Conservation (phyloP, 2,329 filamentous ascomycete species). For the Stagonosporopsis rhizophila region DNA sequence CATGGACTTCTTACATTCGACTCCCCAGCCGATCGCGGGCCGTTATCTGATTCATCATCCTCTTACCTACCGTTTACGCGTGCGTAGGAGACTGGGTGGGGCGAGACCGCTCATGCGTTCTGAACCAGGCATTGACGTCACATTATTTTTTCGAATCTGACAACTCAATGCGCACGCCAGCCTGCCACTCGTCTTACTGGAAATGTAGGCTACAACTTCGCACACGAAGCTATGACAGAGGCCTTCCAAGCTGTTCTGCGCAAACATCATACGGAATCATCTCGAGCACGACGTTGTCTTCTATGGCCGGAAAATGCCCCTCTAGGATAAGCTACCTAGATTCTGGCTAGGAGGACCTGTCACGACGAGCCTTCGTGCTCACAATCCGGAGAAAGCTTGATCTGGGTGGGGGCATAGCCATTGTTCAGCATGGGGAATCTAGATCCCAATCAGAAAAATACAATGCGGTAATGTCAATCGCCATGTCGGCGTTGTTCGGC, state of each 20-base stretch:
- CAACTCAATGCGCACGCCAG: background rate
- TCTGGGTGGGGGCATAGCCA: conserved; percentile 6
- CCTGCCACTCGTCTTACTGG: background rate
- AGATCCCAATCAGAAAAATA: conserved; percentile 27
- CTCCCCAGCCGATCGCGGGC: background rate
- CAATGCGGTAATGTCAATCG: conserved; percentile 30
- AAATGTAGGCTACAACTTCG: background rate
- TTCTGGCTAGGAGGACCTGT: background rate
- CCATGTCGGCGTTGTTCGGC: conserved; percentile 28
- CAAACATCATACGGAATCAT: background rate
- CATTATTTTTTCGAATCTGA: background rate
- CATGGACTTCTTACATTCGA: background rate
- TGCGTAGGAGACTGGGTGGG: background rate
- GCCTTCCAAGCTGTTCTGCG: background rate
- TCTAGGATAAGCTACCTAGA: background rate
- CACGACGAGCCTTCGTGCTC: background rate
- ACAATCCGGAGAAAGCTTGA: conserved; percentile 6
- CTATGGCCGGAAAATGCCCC: background rate
- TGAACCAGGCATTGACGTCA: conserved; percentile 5
- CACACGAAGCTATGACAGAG: background rate
- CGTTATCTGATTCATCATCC: background rate
- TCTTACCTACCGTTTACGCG: background rate
- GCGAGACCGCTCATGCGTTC: background rate
- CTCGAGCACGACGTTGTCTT: background rate
- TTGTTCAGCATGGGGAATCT: conserved; percentile 38